phyloP scores from a whole-genome alignment of 164 flowering plant species.

The Macadamia tetraphylla region DNA sequence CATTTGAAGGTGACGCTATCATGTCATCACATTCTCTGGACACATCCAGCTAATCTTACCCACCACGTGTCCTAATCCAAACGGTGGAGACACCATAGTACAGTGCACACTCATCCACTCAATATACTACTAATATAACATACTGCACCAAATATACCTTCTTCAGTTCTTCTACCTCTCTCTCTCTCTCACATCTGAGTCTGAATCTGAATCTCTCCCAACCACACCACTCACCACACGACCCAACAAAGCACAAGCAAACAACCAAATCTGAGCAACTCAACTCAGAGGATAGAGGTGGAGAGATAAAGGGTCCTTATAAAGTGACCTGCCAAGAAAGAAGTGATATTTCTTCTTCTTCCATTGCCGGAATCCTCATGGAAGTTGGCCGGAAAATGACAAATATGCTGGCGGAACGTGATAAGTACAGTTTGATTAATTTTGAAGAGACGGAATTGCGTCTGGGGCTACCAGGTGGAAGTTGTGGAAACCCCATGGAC shows the following conservation, averaged over 20 bases:
- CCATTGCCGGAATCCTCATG: constrained; percentile 9
- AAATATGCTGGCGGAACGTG: constrained; percentile 6
- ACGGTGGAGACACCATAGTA: not conserved
- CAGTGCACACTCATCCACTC: constrained; percentile 8
- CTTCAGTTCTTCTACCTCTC: constrained; percentile 8
- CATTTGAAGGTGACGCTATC: constrained; percentile 19
- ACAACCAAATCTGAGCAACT: not conserved
- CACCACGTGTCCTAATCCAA: constrained; percentile 31
- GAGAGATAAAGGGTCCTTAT: not conserved
- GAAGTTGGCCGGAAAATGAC: constrained; percentile 27
- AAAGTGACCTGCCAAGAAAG: not conserved
- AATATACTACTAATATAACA: constrained; percentile 12
- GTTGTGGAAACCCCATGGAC: constrained; percentile 9
- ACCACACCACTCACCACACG: not conserved
- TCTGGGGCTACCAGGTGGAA: constrained; percentile 50
- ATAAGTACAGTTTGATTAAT: constrained; percentile 11
- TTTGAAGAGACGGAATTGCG: constrained; percentile 66
- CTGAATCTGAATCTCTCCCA: not conserved
- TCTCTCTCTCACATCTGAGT: too few relatives aligned
- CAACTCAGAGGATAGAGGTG: not conserved
- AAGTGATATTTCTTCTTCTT: too few relatives aligned
- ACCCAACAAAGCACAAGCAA: not conserved
- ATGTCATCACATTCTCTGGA: constrained; percentile 21
- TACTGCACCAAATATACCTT: constrained; percentile 15
- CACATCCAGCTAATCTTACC: constrained; percentile 7